Conservation (phyloP, 176 grass and related monocot genomes). For the Chloris gayana region DNA sequence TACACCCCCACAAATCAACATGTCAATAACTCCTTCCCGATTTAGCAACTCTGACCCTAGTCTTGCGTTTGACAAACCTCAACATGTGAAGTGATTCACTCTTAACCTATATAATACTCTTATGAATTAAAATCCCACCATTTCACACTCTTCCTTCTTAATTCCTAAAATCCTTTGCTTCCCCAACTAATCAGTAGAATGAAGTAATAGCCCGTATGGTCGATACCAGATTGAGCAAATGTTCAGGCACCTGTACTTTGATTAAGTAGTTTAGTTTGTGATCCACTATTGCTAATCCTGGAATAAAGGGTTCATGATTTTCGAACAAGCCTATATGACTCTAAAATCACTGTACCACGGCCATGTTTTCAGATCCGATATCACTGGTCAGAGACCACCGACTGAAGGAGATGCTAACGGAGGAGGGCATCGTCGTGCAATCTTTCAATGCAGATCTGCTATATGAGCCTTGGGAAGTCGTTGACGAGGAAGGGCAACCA, state of each 20-base stretch:
- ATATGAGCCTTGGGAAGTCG: conserved; percentile 91
- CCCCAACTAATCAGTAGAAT: conserved; percentile 22
- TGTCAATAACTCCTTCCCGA: conserved; percentile 1
- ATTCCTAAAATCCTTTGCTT: conserved; percentile 28
- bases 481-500: conserved; percentile 62
- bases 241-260: background rate
- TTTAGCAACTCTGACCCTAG: conserved; percentile 21
- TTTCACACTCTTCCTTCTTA: conserved; percentile 30
- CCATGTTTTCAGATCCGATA: conserved; percentile 75
- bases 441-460: conserved; percentile 93
- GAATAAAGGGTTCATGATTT: background rate
- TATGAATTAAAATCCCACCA: conserved; percentile 24
- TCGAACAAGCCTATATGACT: background rate
- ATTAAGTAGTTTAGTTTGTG: background rate
- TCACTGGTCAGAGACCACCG: conserved; percentile 85
- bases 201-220: background rate
- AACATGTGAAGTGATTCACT: conserved; percentile 18
- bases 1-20: background rate
- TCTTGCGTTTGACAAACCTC: conserved; percentile 6
- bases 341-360: conserved; percentile 1
- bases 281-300: background rate
- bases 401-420: conserved; percentile 72
- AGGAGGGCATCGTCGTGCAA: conserved; percentile 68
- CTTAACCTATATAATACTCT: conserved; percentile 2
- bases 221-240: conserved; percentile 7